Evolutionary conservation across 2,329 filamentous ascomycete genomes (phyloP), one percentile per base, ranked within the genome.

Genomic region (Ceratocystis eucalypticola): DNA sequence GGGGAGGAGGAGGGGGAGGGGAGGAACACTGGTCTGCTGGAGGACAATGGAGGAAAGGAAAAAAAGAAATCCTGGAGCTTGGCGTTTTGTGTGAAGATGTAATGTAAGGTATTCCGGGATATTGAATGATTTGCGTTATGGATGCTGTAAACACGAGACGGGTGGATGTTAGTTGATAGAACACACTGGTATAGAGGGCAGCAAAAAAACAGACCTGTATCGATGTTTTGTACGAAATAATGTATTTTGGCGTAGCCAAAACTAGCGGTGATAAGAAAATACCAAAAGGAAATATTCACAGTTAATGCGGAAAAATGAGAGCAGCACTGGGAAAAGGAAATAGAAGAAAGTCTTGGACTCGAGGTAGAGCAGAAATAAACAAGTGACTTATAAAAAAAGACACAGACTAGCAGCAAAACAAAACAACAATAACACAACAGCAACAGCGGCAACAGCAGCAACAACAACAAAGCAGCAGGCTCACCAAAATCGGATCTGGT

Each of bases 401-500:
- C 30, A 3, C 20, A 44, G n/a, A 20, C 25, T 3, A 12, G 50
- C 2, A 53, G 6, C 7, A n/a, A 6, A 30, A 25, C 30, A 33
- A 65, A 61, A 33, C 20, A 25, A 66, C 28, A 63, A 66, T 20
- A 50, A 28, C 8, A 79, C 59, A 33, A 17, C 20, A 7, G 10
- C 48, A 33, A 17, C 20, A 10, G 28, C 28, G 5, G 28, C 28
- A 5, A 5, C 28, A 28, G 5, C 28, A 5, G 28, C 28, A 28
- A 28, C 28, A 5, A 48, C 20, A 53, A 53, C 37, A 41, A 41
- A 41, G 37, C 37, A 41, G 37, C 37, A 37, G 12, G 48, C 48
- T 53, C 48, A 10, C 48, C 48, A 53, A 28, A 53, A 25, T 8
- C 20, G 20, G 20, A 8, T 53, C 20, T 53, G 20, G 48, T 25